These are phyloP conservation scores for Madurella fahalii DNA, from an alignment of 2,329 filamentous ascomycete species.

Conservation along the genomic window DNA sequence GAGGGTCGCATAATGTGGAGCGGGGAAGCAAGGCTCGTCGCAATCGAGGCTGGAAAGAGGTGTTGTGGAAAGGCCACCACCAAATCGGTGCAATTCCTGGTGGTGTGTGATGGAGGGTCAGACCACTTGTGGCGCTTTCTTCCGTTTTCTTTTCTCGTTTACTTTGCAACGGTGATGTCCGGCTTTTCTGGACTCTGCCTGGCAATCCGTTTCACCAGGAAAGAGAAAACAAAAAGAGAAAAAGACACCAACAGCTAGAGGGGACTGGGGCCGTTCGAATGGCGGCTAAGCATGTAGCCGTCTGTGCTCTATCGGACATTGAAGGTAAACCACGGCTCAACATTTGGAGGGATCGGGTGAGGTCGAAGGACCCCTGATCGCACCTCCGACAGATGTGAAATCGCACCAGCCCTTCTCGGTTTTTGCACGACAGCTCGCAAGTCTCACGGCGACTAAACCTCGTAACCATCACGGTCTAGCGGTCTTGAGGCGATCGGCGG, in stretches of 20 bases:
- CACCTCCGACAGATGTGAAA: neutral
- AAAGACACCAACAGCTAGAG: neutral
- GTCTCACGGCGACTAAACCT: neutral
- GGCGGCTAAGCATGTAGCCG: slow-evolving; percentile 11
- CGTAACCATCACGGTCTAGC: neutral
- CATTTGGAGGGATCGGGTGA: slow-evolving; percentile 15
- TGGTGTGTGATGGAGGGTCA: too few relatives aligned
- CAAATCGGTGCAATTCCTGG: neutral
- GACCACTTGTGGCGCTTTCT: too few relatives aligned
- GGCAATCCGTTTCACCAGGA: too few relatives aligned
- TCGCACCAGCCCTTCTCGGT: neutral
- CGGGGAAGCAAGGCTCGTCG: neutral
- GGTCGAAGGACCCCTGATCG: slow-evolving; percentile 6
- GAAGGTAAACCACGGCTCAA: slow-evolving; percentile 25
- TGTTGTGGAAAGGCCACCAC: neutral
- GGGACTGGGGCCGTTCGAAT: neutral
- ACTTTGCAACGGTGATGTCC: neutral
- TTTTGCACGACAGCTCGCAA: neutral
- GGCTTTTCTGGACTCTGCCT: neutral
- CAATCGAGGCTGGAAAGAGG: neutral
- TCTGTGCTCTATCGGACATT: slow-evolving; percentile 16
- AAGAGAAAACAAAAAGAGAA: too few relatives aligned
- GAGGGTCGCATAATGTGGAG: slow-evolving; percentile 11
- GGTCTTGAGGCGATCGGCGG: neutral
- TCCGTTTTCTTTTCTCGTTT: neutral